A percentile compares a stretch with the other conserved stretches of the same genome.
Conservation (phyloP, 192 early-diverging fungal genomes). For the Umbelopsis ramanniana region DNA sequence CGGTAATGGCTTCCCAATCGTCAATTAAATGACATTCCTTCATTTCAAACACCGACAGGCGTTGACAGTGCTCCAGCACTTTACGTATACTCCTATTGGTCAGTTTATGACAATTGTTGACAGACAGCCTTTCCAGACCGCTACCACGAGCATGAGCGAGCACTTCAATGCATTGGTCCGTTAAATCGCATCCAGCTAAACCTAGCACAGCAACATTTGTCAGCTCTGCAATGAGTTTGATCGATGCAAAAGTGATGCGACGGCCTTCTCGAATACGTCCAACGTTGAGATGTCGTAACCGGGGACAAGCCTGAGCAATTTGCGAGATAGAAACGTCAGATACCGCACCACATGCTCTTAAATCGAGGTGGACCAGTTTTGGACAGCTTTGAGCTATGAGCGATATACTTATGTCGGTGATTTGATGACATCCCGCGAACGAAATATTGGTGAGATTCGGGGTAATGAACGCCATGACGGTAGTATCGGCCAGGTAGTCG, state of each 20-base stretch:
- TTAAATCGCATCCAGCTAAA: conserved; percentile 54
- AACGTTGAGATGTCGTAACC: conserved; percentile 52
- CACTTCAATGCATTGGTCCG: conserved; percentile 50
- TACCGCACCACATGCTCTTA: conserved; percentile 51
- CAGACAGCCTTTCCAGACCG: conserved; percentile 51
- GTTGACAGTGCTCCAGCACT: conserved; percentile 46
- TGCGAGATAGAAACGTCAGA: conserved; percentile 45
- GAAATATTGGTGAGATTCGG: conserved; percentile 45
- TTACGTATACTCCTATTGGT: conserved; percentile 49
- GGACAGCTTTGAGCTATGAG: conserved; percentile 44
- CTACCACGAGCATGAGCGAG: conserved; percentile 44
- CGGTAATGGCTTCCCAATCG: conserved; percentile 50
- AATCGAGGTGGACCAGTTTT: conserved; percentile 45
- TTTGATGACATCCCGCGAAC: conserved; percentile 50
- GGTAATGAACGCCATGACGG: conserved; percentile 42
- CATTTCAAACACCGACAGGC: conserved; percentile 56
- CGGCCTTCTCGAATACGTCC: conserved; percentile 48
- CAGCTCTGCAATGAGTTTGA: conserved; percentile 49
- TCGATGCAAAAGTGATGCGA: conserved; percentile 48
- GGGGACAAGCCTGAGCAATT: conserved; percentile 42
- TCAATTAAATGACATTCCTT: conserved; percentile 53
- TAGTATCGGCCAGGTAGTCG: conserved; percentile 43
- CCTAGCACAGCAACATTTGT: conserved; percentile 50
- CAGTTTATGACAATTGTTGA: conserved; percentile 51
- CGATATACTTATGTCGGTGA: conserved; percentile 45